Conservation (phyloP, 2,329 filamentous ascomycete species). For the Moelleriella libera region DNA sequence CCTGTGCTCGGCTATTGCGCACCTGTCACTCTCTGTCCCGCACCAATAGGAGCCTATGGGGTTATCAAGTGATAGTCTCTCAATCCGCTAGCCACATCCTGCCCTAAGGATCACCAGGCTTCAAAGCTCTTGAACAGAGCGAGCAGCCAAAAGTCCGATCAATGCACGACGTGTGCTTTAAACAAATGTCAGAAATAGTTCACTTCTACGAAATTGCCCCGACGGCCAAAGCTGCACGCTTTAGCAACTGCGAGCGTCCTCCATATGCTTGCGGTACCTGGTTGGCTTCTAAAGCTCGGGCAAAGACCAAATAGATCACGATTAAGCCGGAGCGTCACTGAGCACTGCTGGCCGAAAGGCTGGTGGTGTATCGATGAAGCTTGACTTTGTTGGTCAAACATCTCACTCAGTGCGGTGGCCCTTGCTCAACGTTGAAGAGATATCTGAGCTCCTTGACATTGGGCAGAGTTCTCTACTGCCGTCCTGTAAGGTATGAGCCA, state of each 20-base stretch:
- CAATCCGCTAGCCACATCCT: too few species aligned
- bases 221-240: conserved; percentile 35
- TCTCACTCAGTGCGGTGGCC: conserved; percentile 1
- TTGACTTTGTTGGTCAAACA: conserved; percentile 95
- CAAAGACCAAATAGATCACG: conserved; percentile 73
- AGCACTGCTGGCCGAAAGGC: conserved; percentile 67
- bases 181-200: neutral
- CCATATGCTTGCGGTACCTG: conserved; percentile 71
- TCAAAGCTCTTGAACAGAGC: neutral
- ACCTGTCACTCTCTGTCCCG: too few species aligned
- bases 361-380: conserved; percentile 72
- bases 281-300: conserved; percentile 41
- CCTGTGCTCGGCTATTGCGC: too few species aligned
- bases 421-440: neutral
- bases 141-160: neutral
- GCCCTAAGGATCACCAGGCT: too few species aligned
- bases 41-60: too few species aligned
- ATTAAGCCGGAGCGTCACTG: conserved; percentile 99
- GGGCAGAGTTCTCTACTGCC: too few species aligned
- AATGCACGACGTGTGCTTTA: neutral
- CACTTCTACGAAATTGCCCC: conserved; percentile 24
- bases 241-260: conserved; percentile 48
- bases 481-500: too few species aligned
- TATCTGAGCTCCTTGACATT: too few species aligned
- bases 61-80: too few species aligned